Evolutionary conservation across 768 basidiomycete genomes (phyloP).

Genomic region (Albatrellus ellisii): DNA sequence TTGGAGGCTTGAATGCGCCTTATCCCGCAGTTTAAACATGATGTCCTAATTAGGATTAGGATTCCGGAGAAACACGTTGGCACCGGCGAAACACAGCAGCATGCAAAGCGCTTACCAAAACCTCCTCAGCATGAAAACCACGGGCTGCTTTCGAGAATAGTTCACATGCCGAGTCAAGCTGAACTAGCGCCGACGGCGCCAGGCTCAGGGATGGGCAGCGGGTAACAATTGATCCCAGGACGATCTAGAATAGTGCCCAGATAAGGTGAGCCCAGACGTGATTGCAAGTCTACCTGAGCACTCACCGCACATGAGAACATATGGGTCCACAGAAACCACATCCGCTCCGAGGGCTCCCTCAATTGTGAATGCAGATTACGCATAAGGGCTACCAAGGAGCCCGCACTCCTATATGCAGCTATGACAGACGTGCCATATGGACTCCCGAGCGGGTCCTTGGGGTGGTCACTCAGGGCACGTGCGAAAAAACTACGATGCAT

Average conservation of each 20-base stretch:
- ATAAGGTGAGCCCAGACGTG: neutral
- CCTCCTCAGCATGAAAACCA: constrained; percentile 50
- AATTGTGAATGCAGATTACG: constrained; percentile 52
- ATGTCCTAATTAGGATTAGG: constrained; percentile 31
- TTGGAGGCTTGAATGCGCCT: constrained; percentile 50
- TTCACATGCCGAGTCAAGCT: constrained; percentile 64
- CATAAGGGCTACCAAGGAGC: constrained; percentile 51
- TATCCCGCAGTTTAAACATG: constrained; percentile 50
- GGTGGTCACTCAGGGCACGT: constrained; percentile 48
- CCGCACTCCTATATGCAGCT: constrained; percentile 55
- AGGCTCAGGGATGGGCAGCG: constrained; percentile 70
- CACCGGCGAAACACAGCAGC: neutral
- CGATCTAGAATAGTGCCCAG: constrained; percentile 30
- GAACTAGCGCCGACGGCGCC: constrained; percentile 59
- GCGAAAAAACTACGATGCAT: constrained; percentile 70
- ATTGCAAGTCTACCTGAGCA: constrained; percentile 1
- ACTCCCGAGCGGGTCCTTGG: constrained; percentile 53
- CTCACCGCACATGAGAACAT: constrained; percentile 60
- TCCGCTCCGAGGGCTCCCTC: constrained; percentile 50
- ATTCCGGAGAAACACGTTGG: neutral
- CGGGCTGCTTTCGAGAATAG: constrained; percentile 58
- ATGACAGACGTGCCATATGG: constrained; percentile 57
- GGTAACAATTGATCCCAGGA: constrained; percentile 65
- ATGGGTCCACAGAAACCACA: constrained; percentile 65
- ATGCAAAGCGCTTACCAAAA: constrained; percentile 36